Percentiles rank a stretch among this genome's conserved stretches.
Conservation (phyloP, 495 filamentous ascomycete species). For the Penicillium turbatum region DNA sequence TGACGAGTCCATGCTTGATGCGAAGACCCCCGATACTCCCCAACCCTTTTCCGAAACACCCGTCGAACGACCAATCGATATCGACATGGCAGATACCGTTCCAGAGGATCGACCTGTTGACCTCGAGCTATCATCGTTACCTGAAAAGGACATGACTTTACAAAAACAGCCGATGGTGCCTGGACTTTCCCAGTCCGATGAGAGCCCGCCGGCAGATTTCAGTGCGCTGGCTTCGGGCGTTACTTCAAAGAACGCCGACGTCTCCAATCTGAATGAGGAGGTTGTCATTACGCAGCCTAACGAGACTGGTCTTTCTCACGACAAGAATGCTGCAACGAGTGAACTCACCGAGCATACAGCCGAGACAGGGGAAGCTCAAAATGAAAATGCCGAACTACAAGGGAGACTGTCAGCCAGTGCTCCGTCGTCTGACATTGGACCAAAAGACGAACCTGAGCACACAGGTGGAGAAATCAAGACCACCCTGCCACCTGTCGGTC, state of each 20-base stretch:
- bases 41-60: constrained; percentile 21
- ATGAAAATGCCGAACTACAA: not conserved
- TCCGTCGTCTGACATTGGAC: not conserved
- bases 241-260: not conserved
- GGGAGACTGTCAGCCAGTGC: not conserved
- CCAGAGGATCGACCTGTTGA: constrained; percentile 26
- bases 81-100: constrained; percentile 22
- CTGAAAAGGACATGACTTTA: not conserved
- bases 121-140: constrained; percentile 14
- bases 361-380: not conserved
- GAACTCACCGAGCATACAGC: not conserved
- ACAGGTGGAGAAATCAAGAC: not conserved
- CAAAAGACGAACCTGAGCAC: not conserved
- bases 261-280: not conserved
- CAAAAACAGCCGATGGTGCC: not conserved
- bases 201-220: not conserved
- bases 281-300: not conserved
- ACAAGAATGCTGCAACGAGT: not conserved
- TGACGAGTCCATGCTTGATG: constrained; percentile 53
- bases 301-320: not conserved
- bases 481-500: constrained; percentile 1
- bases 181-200: constrained; percentile 5
- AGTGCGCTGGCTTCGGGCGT: not conserved
- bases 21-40: constrained; percentile 43
- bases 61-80: constrained; percentile 21